phyloP scores from a whole-genome alignment of 2,329 filamentous ascomycete species.

The Kalmusia sp. region DNA sequence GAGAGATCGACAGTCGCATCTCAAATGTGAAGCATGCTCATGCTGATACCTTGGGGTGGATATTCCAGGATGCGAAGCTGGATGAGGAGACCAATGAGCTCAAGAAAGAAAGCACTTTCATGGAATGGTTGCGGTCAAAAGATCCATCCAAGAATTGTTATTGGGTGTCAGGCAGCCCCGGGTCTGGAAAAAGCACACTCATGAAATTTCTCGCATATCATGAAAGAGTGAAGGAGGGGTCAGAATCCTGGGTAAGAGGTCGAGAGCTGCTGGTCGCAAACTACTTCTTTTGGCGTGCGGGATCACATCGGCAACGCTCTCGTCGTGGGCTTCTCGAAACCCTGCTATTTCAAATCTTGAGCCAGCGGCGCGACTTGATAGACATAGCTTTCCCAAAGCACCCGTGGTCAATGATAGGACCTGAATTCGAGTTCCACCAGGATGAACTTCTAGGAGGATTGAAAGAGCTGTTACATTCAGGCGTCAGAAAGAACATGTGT shows the following conservation, averaged over 20 bases:
- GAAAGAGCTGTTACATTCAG: not conserved
- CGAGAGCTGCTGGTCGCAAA: conserved; percentile 12
- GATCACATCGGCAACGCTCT: conserved; percentile 23
- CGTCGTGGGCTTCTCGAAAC: conserved; percentile 31
- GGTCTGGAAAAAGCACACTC: conserved; percentile 43
- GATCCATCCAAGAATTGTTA: conserved; percentile 35
- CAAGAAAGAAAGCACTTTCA: not conserved
- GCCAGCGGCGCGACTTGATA: not conserved
- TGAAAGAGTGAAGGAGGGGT: not conserved
- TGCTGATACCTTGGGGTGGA: conserved; percentile 16
- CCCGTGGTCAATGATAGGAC: not conserved
- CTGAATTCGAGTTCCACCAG: not conserved
- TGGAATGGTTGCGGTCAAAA: not conserved
- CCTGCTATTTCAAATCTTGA: conserved; percentile 24
- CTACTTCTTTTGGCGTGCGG: conserved; percentile 40
- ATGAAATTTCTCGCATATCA: conserved; percentile 35
- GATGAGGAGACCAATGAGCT: not conserved
- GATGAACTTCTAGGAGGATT: not conserved
- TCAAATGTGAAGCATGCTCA: conserved; percentile 9
- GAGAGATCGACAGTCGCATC: not conserved
- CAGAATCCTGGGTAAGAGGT: conserved; percentile 22
- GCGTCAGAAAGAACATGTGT: not conserved
- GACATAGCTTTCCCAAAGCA: not conserved
- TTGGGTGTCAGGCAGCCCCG: conserved; percentile 45
- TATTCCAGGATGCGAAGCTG: conserved; percentile 6